Evolutionary conservation across 2,329 filamentous ascomycete species (phyloP), one percentile per base, ranked within the genome.

Genomic region (Pseudocercospora fuligena): DNA sequence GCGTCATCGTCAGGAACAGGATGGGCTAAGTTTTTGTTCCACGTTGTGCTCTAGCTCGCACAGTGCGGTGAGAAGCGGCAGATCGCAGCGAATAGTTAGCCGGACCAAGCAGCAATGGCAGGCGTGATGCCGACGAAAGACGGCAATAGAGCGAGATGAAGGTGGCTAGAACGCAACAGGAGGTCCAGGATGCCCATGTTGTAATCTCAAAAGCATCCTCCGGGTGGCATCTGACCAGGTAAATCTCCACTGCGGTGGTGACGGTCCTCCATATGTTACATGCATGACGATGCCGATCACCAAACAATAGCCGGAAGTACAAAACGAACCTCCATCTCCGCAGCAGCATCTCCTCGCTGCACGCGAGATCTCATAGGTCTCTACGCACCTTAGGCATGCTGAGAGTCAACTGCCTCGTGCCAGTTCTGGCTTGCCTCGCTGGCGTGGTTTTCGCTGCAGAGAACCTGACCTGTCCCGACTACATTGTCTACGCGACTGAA

Each of bases 401-500:
- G 67, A 60, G 66, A 11, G 29, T 33, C 53, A 66, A 47, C 61
- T 64, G 64, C 40, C 43, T 65, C 25, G 60, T 67, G 16, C 46
- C 61, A 9, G n/a, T 66, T 8, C n/a, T 63, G 3, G 36, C 64
- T 14, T 57, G 27, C 19, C 61, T 69, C 16, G 25, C 61, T 1
- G 9, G 40, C 23, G 14, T 61, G 8, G 65, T 53, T 14, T 46
- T 61, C 56, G 65, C 67, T 7, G 66, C 67, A 21, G 70, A 64
- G 40, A 64, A 72, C 31, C 36, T 65, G 36, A 68, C 63, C 16
- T 71, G 71, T 49, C 81, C 81, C 5, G 81, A 83, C 70, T 84
- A 83, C 64, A 71, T 75, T 12, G 76, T 81, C 58, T 83, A 83
- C 64, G 73, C 81, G 0, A 74, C 72, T 21, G 65, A 78, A 57